Evolutionary conservation across 768 basidiomycete species (phyloP).

Genomic region (Rhizopogon sp.): DNA sequence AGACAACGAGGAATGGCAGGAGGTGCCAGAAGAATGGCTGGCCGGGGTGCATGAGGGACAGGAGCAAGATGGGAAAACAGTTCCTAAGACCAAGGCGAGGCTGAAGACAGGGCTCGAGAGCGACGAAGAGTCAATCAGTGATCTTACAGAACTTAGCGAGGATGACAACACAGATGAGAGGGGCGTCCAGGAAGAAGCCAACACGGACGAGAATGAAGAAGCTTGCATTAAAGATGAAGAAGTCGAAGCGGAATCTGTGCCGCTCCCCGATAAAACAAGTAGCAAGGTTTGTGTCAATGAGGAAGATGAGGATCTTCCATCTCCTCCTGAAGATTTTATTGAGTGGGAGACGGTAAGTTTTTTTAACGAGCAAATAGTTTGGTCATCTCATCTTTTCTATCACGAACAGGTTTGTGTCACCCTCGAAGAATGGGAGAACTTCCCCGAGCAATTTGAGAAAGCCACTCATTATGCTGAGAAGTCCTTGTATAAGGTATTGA

Average conservation of each 20-base stretch:
- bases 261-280: background rate
- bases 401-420: slow-evolving; percentile 69
- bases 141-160: slow-evolving; percentile 70
- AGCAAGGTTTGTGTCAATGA: background rate
- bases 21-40: slow-evolving; percentile 73
- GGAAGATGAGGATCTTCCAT: slow-evolving; percentile 5
- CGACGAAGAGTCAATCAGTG: slow-evolving; percentile 61
- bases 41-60: slow-evolving; percentile 13
- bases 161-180: slow-evolving; percentile 25
- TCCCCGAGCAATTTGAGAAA: slow-evolving; percentile 69
- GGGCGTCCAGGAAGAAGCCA: slow-evolving; percentile 8
- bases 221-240: slow-evolving; percentile 19
- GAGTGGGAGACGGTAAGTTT: slow-evolving; percentile 88
- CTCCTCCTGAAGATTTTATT: slow-evolving; percentile 51
- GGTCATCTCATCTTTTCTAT: background rate
- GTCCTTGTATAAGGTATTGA: slow-evolving; percentile 64
- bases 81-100: slow-evolving; percentile 7
- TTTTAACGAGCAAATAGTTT: background rate
- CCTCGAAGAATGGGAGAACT: slow-evolving; percentile 79
- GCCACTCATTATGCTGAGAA: slow-evolving; percentile 79
- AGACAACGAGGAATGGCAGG: slow-evolving; percentile 71
- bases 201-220: slow-evolving; percentile 10
- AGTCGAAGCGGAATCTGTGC: slow-evolving; percentile 10
- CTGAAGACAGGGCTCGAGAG: slow-evolving; percentile 55
- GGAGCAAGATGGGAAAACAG: slow-evolving; percentile 12